Evolutionary conservation across 2,329 filamentous ascomycete species (phyloP), one percentile per base, ranked within the genome.

Genomic region (Tolypocladium inflatum): DNA sequence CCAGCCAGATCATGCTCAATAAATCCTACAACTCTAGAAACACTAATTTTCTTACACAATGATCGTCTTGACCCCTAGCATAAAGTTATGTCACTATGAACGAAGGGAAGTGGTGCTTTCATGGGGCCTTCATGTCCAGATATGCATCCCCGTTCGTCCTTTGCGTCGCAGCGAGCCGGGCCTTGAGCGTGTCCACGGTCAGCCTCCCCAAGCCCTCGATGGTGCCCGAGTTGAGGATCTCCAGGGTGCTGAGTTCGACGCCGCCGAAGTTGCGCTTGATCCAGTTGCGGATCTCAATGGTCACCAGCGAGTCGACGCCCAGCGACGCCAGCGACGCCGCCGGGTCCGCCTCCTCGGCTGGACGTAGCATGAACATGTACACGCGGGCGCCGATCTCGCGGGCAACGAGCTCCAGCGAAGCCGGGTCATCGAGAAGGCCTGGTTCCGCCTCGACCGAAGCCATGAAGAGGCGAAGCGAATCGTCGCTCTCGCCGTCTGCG

Each of bases 241-340:
- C 60, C 19, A 63, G 26, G 2, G 56, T 53, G 13, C 54, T 58
- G 21, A 54, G 50, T 7, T 59, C 58, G 7, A 60, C 23, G 26
- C 10, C 35, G 21, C 61, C 61, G 15, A 63, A 48, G 2, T 42
- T 55, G 23, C 56, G 56, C 13, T 55, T 57, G 55, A 55, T 62
- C 63, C 63, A 64, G 56, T 62, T 62, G 38, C 59, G 58, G 26
- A 63, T 55, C 59, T 63, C 62, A 21, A 62, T 59, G 11, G 55
- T 52, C 13, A 61, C 59, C 11, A 62, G 57, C 33, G 60, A 63
- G 45, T 63, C 63, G 33, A 64, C 55, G 10, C 62, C 62, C 11
- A 62, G 43, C 1, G 30, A 41, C 9, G 52, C 21, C 19, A 63
- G 52, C 23, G 33, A 53, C 17, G 54, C 54, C 35, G 39, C 45